These are phyloP conservation scores for Cystobasidium sp. DNA, from an alignment of 1,284 basidiomycete genomes.

Conservation along the genomic window DNA sequence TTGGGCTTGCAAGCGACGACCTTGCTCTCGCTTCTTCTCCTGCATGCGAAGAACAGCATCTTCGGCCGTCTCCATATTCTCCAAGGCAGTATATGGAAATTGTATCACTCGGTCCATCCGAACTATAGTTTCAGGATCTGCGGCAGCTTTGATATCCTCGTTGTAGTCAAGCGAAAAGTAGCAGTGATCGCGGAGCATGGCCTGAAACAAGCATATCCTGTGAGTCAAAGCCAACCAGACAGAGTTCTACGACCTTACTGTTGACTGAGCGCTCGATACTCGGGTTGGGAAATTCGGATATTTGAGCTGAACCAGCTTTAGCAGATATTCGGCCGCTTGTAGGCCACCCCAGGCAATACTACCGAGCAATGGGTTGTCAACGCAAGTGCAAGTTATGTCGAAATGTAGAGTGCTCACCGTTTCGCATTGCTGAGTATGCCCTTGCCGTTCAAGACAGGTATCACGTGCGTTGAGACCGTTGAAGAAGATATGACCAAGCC, in stretches of 20 bases:
- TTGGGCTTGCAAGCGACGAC: constrained; percentile 85
- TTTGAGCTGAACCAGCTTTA: constrained; percentile 92
- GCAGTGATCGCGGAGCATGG: constrained; percentile 87
- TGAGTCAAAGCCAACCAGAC: neutral
- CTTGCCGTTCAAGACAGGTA: constrained; percentile 79
- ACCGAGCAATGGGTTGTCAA: constrained; percentile 1
- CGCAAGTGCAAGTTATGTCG: neutral
- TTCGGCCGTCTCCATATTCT: constrained; percentile 81
- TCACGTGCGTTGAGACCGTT: constrained; percentile 80
- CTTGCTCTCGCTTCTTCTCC: constrained; percentile 82
- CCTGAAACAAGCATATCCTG: constrained; percentile 61
- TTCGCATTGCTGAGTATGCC: constrained; percentile 81
- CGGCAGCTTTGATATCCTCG: constrained; percentile 67
- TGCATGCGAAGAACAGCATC: constrained; percentile 79
- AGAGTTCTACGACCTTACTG: constrained; percentile 55
- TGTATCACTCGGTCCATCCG: constrained; percentile 75
- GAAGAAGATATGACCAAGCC: constrained; percentile 84
- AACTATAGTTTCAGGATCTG: constrained; percentile 69
- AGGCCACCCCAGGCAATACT: constrained; percentile 93
- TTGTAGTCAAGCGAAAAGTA: constrained; percentile 82
- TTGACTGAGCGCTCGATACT: constrained; percentile 63
- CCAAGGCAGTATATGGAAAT: constrained; percentile 75
- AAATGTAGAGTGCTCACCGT: constrained; percentile 63
- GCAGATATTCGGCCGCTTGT: constrained; percentile 86
- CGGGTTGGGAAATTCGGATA: constrained; percentile 81